Evolutionary conservation across 257 asterid genomes (phyloP).

Genomic region (Apocynum venetum): DNA sequence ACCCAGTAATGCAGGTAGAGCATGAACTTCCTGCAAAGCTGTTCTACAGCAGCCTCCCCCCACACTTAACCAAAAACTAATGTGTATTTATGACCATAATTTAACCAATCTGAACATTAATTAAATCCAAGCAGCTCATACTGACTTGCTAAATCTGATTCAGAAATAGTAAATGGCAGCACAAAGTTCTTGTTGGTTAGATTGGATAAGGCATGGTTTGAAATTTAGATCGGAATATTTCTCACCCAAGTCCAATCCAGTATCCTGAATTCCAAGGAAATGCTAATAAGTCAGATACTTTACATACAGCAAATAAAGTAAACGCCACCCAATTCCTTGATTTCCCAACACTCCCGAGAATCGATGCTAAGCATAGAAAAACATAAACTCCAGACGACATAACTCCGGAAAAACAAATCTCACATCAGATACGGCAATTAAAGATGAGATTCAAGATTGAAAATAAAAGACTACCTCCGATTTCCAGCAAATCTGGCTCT

Average conservation of each 20-base stretch:
- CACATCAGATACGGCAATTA: neutral
- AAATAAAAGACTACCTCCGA: conserved; percentile 36
- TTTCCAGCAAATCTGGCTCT: conserved; percentile 39
- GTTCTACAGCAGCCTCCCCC: neutral
- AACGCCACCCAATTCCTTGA: conserved; percentile 2
- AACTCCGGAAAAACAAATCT: neutral
- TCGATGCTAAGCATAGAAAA: neutral
- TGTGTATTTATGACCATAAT: neutral
- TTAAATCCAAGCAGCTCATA: neutral
- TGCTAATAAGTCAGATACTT: neutral
- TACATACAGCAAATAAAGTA: neutral
- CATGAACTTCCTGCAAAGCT: neutral
- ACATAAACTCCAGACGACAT: neutral
- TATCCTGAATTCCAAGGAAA: neutral
- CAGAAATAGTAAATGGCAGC: neutral
- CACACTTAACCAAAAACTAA: neutral
- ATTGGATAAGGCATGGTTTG: neutral
- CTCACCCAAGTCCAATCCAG: neutral
- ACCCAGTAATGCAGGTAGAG: neutral
- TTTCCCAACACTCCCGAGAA: neutral
- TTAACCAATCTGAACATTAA: neutral
- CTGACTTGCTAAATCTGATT: neutral
- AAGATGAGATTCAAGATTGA: conserved; percentile 1
- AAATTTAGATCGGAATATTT: neutral
- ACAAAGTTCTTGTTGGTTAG: neutral